Conservation (phyloP, 495 filamentous ascomycete species). For the Copromyces sp. region DNA sequence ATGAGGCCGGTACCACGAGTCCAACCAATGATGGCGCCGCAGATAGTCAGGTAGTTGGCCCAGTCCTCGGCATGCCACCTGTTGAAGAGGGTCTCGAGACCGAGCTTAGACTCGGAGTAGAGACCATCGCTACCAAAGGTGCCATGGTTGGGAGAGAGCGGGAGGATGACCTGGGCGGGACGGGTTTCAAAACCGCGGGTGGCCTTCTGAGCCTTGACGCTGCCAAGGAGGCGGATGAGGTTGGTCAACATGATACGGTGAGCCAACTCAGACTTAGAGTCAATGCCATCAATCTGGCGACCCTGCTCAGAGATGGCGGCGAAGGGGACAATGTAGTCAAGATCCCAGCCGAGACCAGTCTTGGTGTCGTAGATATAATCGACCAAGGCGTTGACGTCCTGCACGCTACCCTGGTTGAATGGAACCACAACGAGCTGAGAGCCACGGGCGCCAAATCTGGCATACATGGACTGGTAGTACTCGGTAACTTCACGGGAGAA, state of each 20-base stretch:
- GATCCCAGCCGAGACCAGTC: slow-evolving; percentile 93
- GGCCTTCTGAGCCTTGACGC: slow-evolving; percentile 82
- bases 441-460: slow-evolving; percentile 81
- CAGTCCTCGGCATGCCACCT: slow-evolving; percentile 97
- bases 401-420: slow-evolving; percentile 97
- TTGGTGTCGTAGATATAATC: slow-evolving; percentile 97
- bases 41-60: slow-evolving; percentile 96
- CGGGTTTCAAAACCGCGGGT: slow-evolving; percentile 83
- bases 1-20: slow-evolving; percentile 97
- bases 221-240: slow-evolving; percentile 78
- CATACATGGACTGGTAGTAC: slow-evolving; percentile 98
- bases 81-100: slow-evolving; percentile 95
- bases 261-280: slow-evolving; percentile 96
- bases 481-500: slow-evolving; percentile 97
- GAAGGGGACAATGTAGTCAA: slow-evolving; percentile 94
- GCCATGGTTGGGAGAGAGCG: slow-evolving; percentile 94
- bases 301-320: slow-evolving; percentile 96
- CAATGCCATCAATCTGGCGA: slow-evolving; percentile 92
- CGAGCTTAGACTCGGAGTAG: slow-evolving; percentile 97
- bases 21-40: slow-evolving; percentile 97
- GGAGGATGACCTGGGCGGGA: slow-evolving; percentile 91
- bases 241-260: slow-evolving; percentile 99
- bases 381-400: slow-evolving; percentile 87
- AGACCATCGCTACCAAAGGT: slow-evolving; percentile 97
- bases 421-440: slow-evolving; percentile 96